These are phyloP conservation scores for Stemphylium vesicarium DNA, from an alignment of 2,329 filamentous ascomycete genomes.

Conservation along the genomic window DNA sequence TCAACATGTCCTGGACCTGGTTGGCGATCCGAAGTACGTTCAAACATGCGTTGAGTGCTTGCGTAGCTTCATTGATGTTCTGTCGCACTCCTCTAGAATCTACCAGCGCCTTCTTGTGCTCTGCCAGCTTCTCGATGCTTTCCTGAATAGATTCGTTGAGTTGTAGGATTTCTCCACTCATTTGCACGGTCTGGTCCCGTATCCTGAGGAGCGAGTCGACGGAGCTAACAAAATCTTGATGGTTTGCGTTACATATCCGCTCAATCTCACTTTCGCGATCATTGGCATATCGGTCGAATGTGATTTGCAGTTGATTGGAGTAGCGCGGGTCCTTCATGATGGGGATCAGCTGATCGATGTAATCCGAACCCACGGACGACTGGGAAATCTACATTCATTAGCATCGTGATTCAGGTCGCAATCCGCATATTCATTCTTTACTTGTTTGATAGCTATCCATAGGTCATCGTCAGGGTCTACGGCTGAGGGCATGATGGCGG, in stretches of 20 bases:
- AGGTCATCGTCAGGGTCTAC: constrained; percentile 57
- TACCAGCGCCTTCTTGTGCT: constrained; percentile 92
- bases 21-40: constrained; percentile 93
- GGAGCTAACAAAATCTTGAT: constrained; percentile 93
- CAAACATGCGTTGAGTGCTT: constrained; percentile 87
- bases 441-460: constrained; percentile 57
- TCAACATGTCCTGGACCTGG: constrained; percentile 87
- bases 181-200: constrained; percentile 83
- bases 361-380: constrained; percentile 88
- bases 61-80: constrained; percentile 92
- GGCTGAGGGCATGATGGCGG: constrained; percentile 41
- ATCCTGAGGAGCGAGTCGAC: constrained; percentile 94
- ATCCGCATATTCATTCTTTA: constrained; percentile 32
- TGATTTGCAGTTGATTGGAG: constrained; percentile 78
- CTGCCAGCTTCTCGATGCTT: constrained; percentile 91
- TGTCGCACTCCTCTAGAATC: constrained; percentile 90
- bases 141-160: constrained; percentile 94
- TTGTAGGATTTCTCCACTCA: constrained; percentile 89
- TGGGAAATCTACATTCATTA: constrained; percentile 76
- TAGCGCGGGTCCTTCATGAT: constrained; percentile 88
- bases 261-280: constrained; percentile 93
- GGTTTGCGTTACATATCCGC: constrained; percentile 90
- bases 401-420: not conserved
- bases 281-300: constrained; percentile 79
- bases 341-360: constrained; percentile 93